These are phyloP conservation scores for Golubevia sp. DNA, from an alignment of 1,284 basidiomycete genomes.

Conservation along the genomic window DNA sequence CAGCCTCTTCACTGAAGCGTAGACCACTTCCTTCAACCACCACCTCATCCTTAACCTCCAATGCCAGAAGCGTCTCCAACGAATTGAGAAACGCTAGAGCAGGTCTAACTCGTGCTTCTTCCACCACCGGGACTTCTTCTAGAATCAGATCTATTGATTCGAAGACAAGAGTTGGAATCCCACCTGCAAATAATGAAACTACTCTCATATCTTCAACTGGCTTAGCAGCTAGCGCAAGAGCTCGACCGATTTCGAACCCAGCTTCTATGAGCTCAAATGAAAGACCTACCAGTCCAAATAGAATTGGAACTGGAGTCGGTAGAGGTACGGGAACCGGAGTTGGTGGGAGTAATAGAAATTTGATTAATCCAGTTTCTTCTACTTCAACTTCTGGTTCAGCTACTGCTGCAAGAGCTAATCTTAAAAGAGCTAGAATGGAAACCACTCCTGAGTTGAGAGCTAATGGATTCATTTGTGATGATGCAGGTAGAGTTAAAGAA, in stretches of 20 bases:
- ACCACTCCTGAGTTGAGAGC: neutral
- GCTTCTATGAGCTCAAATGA: neutral
- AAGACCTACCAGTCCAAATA: neutral
- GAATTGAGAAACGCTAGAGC: neutral
- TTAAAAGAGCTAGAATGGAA: neutral
- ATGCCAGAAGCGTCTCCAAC: neutral
- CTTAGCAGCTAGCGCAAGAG: neutral
- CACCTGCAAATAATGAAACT: neutral
- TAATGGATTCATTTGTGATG: neutral
- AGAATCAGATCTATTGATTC: neutral
- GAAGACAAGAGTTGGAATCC: neutral
- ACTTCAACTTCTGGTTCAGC: too few species aligned
- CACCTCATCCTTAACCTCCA: neutral
- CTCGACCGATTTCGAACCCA: neutral
- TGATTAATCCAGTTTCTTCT: neutral
- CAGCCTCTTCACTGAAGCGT: neutral
- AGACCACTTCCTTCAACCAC: neutral
- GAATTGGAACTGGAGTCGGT: neutral
- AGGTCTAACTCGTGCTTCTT: neutral
- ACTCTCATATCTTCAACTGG: neutral
- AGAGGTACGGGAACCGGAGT: neutral
- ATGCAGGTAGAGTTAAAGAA: too few species aligned
- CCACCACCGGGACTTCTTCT: too few species aligned
- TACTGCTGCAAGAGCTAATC: neutral
- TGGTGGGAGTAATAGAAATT: neutral